Percentiles rank a stretch among this genome's conserved stretches.
Evolutionary conservation across 306 rosid genomes (phyloP).

Genomic region (Corylus avellana): DNA sequence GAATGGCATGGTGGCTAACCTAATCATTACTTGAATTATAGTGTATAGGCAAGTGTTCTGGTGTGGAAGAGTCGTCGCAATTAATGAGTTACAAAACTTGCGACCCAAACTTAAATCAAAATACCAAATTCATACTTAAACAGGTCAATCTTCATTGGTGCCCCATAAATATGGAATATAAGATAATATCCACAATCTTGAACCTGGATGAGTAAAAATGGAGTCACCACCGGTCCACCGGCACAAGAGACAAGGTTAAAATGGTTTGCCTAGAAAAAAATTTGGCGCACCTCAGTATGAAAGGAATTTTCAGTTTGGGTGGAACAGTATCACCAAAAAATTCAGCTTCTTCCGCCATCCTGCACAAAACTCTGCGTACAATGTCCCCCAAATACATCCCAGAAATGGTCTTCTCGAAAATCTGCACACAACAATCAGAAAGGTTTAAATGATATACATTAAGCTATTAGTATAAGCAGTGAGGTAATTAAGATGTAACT

Average conservation of each 20-base stretch:
- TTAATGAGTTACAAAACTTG: neutral
- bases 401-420: slow-evolving; percentile 87
- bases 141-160: slow-evolving; percentile 9
- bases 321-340: slow-evolving; percentile 88
- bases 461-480: slow-evolving; percentile 8
- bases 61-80: neutral
- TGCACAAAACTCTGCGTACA: slow-evolving; percentile 73
- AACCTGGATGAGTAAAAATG: slow-evolving; percentile 3
- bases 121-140: slow-evolving; percentile 6
- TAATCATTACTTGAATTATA: no score
- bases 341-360: slow-evolving; percentile 88
- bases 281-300: slow-evolving; percentile 62
- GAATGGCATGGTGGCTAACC: neutral
- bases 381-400: slow-evolving; percentile 98
- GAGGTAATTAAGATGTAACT: slow-evolving; percentile 7
- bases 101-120: neutral
- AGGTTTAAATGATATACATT: slow-evolving; percentile 20
- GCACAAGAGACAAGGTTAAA: neutral
- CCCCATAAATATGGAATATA: slow-evolving; percentile 6
- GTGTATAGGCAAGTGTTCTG: neutral
- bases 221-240: neutral
- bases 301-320: slow-evolving; percentile 70
- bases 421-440: slow-evolving; percentile 52
- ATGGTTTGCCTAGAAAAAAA: slow-evolving; percentile 3
- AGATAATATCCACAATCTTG: slow-evolving; percentile 12